Conservation (phyloP, 2,329 filamentous ascomycete species). For the Herpomyces periplanetae region DNA sequence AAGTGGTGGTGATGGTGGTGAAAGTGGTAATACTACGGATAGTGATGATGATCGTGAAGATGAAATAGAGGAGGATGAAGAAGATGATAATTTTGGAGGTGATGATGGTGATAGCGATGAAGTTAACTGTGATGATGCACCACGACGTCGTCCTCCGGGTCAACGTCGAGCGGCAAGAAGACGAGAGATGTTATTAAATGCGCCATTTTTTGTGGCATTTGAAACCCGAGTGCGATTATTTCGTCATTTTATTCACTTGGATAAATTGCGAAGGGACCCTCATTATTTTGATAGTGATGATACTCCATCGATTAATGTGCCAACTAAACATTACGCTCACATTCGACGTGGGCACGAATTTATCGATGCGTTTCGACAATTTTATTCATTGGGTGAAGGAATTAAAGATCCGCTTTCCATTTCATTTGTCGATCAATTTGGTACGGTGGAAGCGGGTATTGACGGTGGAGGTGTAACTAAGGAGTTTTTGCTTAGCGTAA, state of each 20-base stretch:
- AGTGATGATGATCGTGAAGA: slow-evolving; percentile 17
- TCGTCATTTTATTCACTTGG: slow-evolving; percentile 50
- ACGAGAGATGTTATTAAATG: slow-evolving; percentile 61
- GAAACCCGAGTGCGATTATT: slow-evolving; percentile 68
- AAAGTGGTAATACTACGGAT: too few relatives aligned
- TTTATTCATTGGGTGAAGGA: slow-evolving; percentile 37
- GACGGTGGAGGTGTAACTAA: slow-evolving; percentile 92
- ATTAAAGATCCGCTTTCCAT: slow-evolving; percentile 89
- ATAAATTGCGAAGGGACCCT: slow-evolving; percentile 28
- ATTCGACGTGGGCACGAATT: slow-evolving; percentile 46
- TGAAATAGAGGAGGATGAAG: slow-evolving; percentile 10
- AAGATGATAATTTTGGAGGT: slow-evolving; percentile 9
- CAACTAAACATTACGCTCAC: slow-evolving; percentile 26
- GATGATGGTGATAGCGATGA: slow-evolving; percentile 6
- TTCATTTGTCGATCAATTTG: slow-evolving; percentile 71
- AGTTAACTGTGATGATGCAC: slow-evolving; percentile 7
- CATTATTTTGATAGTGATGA: slow-evolving; percentile 29
- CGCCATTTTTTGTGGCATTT: slow-evolving; percentile 90
- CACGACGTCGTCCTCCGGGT: slow-evolving; percentile 6
- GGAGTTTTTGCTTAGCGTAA: slow-evolving; percentile 68
- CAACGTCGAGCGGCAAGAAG: slow-evolving; percentile 29
- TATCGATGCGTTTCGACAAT: slow-evolving; percentile 44
- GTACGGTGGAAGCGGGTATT: slow-evolving; percentile 54
- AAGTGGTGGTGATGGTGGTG: too few relatives aligned
- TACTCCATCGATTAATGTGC: slow-evolving; percentile 20